These are phyloP conservation scores for Aspergillus sparsus DNA, from an alignment of 495 filamentous ascomycete genomes.

Conservation along the genomic window DNA sequence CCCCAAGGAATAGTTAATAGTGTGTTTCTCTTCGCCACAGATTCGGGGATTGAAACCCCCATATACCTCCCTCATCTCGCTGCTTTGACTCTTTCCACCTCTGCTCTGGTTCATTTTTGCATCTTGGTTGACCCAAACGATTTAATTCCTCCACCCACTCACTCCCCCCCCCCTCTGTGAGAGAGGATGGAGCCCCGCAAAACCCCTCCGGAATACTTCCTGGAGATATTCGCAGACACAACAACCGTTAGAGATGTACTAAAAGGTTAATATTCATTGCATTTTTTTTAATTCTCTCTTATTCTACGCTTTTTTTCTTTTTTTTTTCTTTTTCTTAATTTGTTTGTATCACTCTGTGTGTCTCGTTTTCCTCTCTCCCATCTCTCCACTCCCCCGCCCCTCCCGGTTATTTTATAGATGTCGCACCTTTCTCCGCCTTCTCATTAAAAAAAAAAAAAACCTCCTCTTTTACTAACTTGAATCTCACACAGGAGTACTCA, in stretches of 20 bases:
- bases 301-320: neutral
- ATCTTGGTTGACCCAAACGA: neutral
- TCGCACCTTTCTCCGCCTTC: neutral
- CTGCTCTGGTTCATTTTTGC: neutral
- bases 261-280: conserved; percentile 63
- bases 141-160: conserved; percentile 9
- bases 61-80: neutral
- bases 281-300: neutral
- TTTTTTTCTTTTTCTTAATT: neutral
- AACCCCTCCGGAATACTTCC: conserved; percentile 76
- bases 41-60: neutral
- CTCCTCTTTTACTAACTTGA: neutral
- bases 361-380: neutral
- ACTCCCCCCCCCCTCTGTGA: conserved; percentile 3
- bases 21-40: conserved; percentile 5
- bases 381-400: neutral
- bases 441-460: conserved; percentile 1
- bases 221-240: conserved; percentile 83
- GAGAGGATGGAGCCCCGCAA: conserved; percentile 55
- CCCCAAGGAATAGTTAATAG: conserved; percentile 15
- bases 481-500: conserved; percentile 69
- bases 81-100: neutral
- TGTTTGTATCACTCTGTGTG: neutral
- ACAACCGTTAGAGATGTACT: conserved; percentile 84
- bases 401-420: no score